phyloP scores from a whole-genome alignment of 805 yeast genomes.

The Maudiozyma turicensis region DNA sequence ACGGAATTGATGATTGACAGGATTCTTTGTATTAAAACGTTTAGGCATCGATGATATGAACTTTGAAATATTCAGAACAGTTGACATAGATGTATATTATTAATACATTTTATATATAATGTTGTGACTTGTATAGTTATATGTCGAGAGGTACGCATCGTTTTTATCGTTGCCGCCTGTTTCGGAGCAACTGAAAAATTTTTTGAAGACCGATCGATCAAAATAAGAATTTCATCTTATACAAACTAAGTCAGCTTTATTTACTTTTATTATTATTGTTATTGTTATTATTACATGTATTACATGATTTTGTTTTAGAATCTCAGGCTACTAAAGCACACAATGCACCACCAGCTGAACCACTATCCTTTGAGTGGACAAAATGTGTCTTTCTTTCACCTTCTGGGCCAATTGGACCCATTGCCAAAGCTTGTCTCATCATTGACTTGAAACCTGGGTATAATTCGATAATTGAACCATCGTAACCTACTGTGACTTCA shows the following conservation, averaged over 20 bases:
- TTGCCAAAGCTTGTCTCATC: conserved; percentile 67
- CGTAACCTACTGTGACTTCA: conserved; percentile 88
- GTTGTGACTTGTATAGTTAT: neutral
- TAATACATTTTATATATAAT: neutral
- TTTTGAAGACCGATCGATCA: too few relatives aligned
- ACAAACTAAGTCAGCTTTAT: neutral
- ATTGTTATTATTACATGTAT: neutral
- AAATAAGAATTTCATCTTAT: too few relatives aligned
- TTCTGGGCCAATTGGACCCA: conserved; percentile 63
- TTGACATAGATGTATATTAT: neutral
- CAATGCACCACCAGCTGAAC: conserved; percentile 93
- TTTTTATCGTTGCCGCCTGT: too few relatives aligned
- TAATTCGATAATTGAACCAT: conserved; percentile 88
- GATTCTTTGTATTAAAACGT: conserved; percentile 1
- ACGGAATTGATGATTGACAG: conserved; percentile 1
- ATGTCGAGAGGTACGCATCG: neutral
- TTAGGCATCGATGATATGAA: neutral
- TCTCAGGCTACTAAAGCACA: conserved; percentile 49
- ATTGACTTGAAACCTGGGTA: conserved; percentile 83
- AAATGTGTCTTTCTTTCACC: conserved; percentile 67
- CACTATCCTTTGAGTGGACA: conserved; percentile 75
- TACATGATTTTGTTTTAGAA: neutral
- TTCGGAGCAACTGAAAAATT: too few relatives aligned
- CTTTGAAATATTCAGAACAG: neutral
- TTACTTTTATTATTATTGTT: neutral